Evolutionary conservation across 352 stramenopile genomes (phyloP), one percentile per base, ranked within the genome.

Genomic region (Globisporangium polare): DNA sequence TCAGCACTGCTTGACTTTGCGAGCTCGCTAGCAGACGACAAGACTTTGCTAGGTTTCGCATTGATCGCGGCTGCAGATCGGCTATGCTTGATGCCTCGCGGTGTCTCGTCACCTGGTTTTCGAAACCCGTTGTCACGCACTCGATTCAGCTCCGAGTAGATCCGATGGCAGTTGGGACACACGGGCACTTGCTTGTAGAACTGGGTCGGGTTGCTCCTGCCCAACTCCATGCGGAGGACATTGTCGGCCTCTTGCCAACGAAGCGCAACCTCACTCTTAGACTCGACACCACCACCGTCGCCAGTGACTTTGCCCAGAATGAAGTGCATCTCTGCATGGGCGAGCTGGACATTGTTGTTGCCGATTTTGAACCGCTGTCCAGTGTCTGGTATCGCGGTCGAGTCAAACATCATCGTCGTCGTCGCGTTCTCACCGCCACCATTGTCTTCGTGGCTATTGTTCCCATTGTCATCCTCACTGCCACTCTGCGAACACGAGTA

Each of bases 181-280:
- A 94, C 81, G 0, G 59, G 42, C 9, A 89, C 81, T 67, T 90
- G 85, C 60, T 90, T 92, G 71, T 94, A 92, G 52, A 88, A 94
- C 26, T 80, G 74, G 15, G 65, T 75, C 24, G 85, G 83, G 15
- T 94, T 90, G 1, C 68, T 61, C 0, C 82, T 75, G 0, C 83
- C 85, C 6, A 94, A 60, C 52, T 92, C 77, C 58, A 75, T 79
- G 9, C 82, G 78, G 17, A 87, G 67, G 7, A 85, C 63, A 22
- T 78, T 86, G 43, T 91, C 82, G 1, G 76, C 71, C 52, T 89
- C 82, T 60, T 88, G 77, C 84, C 82, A 94, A 43, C 75, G 62
- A 17, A 89, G 57, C 5, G 61, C 67, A 2, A 83, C 49, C 9
- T 49, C 59, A 15, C 33, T 50, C 7, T 75, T 63, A 1, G 68